Conservation (phyloP, 441 rosid species). For the Adansonia gregorii region DNA sequence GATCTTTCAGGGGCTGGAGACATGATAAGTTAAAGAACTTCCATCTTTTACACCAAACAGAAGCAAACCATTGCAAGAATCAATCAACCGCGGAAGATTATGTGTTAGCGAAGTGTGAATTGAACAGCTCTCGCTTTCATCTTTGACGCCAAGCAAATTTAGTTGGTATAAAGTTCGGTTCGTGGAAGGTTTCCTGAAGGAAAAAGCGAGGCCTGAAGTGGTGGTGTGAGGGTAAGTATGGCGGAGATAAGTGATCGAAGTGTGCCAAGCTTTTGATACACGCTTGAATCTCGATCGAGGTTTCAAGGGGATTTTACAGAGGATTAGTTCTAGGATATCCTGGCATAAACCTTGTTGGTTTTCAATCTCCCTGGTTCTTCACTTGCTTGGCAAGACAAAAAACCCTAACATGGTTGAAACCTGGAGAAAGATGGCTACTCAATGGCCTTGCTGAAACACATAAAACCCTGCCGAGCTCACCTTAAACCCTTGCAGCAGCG, state of each 20-base stretch:
- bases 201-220: not conserved
- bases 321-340: not conserved
- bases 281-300: conserved; percentile 16
- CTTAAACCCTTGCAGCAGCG: not conserved
- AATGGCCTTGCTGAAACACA: not conserved
- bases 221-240: not conserved
- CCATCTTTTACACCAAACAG: not conserved
- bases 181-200: not conserved
- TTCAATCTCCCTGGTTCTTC: not conserved
- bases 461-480: not conserved
- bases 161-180: not conserved
- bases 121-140: not conserved
- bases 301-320: not conserved
- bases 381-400: not conserved
- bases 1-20: conserved; percentile 5
- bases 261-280: not conserved
- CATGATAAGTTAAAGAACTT: not conserved
- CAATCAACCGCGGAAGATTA: not conserved
- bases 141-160: not conserved
- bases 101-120: not conserved
- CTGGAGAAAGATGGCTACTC: not conserved
- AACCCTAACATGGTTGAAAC: not conserved
- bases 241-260: conserved; percentile 2
- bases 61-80: conserved; percentile 24
- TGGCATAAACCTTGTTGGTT: not conserved